A percentile compares a stretch with the other conserved stretches of the same genome.
Conservation (phyloP, 768 basidiomycete genomes). For the Naematelia aurantialba region DNA sequence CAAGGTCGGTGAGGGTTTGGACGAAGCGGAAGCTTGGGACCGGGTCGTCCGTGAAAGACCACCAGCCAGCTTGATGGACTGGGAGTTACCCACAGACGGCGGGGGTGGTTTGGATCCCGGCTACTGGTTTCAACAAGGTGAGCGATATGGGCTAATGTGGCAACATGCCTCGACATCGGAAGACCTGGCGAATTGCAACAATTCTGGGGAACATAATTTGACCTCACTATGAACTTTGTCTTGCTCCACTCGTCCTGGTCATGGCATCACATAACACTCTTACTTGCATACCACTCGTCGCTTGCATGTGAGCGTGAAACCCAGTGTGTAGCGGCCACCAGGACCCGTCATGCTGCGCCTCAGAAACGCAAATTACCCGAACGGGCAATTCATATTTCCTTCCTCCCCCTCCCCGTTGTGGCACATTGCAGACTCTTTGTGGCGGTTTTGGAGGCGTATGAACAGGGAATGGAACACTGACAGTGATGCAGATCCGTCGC, state of each 20-base stretch:
- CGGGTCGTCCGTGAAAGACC: background rate
- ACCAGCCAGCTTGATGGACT: background rate
- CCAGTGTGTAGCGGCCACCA: background rate
- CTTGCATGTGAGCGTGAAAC: background rate
- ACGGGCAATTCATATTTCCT: background rate
- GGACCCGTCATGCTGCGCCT: background rate
- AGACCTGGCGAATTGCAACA: background rate
- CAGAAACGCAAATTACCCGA: slow-evolving; percentile 1
- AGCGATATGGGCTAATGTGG: background rate
- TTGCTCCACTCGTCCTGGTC: background rate
- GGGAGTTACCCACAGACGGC: background rate
- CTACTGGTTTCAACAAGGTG: background rate
- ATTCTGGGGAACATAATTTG: background rate
- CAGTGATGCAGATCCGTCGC: background rate
- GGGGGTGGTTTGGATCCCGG: background rate
- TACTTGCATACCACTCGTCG: background rate
- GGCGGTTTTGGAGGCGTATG: too few relatives aligned
- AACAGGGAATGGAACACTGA: background rate
- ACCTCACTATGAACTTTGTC: background rate
- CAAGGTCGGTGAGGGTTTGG: slow-evolving; percentile 23
- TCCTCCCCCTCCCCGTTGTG: background rate
- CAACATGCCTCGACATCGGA: background rate
- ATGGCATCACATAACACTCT: background rate
- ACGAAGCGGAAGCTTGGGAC: slow-evolving; percentile 24
- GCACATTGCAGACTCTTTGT: background rate